These are phyloP conservation scores for Mrakia frigida DNA, from an alignment of 768 basidiomycete species.

Conservation along the genomic window DNA sequence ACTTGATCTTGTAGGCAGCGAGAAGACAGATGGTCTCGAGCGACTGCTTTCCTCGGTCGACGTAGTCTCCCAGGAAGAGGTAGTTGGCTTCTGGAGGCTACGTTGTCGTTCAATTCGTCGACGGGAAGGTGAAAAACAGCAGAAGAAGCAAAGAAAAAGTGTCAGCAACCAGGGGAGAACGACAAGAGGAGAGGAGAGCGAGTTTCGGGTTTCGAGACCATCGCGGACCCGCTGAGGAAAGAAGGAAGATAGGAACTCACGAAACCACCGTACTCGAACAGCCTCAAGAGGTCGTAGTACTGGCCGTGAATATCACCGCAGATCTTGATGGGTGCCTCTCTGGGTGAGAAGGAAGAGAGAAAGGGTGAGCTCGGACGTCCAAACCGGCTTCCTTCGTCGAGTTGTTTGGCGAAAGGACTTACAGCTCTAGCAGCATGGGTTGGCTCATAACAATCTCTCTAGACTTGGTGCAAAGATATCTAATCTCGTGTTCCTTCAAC, in stretches of 20 bases:
- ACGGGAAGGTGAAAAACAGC: too few species aligned
- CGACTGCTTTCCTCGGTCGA: slow-evolving; percentile 35
- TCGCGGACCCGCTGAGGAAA: too few species aligned
- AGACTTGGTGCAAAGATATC: slow-evolving; percentile 28
- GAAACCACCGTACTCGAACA: slow-evolving; percentile 35
- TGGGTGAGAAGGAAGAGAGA: not conserved
- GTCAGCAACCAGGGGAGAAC: not conserved
- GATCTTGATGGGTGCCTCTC: slow-evolving; percentile 35
- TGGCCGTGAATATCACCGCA: slow-evolving; percentile 35
- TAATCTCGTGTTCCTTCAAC: slow-evolving; percentile 34
- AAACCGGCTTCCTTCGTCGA: too few species aligned
- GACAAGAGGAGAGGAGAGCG: too few species aligned
- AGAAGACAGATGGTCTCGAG: slow-evolving; percentile 36
- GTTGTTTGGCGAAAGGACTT: not conserved
- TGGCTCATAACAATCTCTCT: slow-evolving; percentile 33
- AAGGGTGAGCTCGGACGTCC: not conserved
- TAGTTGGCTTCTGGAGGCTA: slow-evolving; percentile 35
- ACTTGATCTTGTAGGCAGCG: slow-evolving; percentile 35
- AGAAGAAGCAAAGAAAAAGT: not conserved
- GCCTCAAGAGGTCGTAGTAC: slow-evolving; percentile 34
- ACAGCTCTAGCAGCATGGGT: slow-evolving; percentile 35
- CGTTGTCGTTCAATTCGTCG: too few species aligned
- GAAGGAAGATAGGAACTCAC: too few species aligned
- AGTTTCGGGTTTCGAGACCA: too few species aligned
- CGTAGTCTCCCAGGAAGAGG: slow-evolving; percentile 35